These are phyloP conservation scores for Pythium aphanidermatum DNA, from an alignment of 352 stramenopile genomes.

Conservation along the genomic window DNA sequence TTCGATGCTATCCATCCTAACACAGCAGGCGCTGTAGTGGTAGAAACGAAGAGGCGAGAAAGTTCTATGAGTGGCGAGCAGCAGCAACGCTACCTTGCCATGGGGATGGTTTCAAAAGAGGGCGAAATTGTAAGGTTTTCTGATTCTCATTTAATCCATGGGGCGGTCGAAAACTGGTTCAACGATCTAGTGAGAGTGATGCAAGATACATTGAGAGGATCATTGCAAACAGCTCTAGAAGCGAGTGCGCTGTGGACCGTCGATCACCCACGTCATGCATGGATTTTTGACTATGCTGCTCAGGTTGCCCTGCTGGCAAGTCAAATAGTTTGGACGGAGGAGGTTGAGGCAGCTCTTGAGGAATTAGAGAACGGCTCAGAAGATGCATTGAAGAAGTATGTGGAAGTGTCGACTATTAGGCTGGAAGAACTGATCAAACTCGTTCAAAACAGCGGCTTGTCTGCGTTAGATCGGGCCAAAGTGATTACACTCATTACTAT, in stretches of 20 bases:
- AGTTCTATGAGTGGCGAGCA: slow-evolving; percentile 1
- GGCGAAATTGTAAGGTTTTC: slow-evolving; percentile 85
- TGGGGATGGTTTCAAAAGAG: slow-evolving; percentile 95
- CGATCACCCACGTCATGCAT: slow-evolving; percentile 71
- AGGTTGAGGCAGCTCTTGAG: slow-evolving; percentile 88
- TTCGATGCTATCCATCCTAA: slow-evolving; percentile 39
- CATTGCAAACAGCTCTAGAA: slow-evolving; percentile 90
- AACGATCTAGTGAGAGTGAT: slow-evolving; percentile 94
- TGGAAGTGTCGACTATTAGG: slow-evolving; percentile 87
- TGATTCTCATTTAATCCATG: slow-evolving; percentile 75
- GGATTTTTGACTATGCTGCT: slow-evolving; percentile 89
- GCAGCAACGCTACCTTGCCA: slow-evolving; percentile 60
- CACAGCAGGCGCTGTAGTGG: not conserved
- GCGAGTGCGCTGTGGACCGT: slow-evolving; percentile 90
- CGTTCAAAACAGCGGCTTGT: slow-evolving; percentile 77
- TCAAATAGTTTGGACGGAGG: slow-evolving; percentile 93
- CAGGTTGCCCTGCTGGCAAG: slow-evolving; percentile 83
- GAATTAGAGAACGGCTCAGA: slow-evolving; percentile 94
- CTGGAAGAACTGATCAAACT: slow-evolving; percentile 92
- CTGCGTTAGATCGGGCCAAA: slow-evolving; percentile 77
- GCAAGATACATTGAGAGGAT: slow-evolving; percentile 80
- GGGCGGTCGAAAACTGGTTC: slow-evolving; percentile 91
- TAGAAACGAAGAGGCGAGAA: not conserved
- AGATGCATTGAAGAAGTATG: slow-evolving; percentile 94
- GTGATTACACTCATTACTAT: slow-evolving; percentile 98